A percentile compares a stretch with the other conserved stretches of the same genome.
phyloP scores from a whole-genome alignment of 495 filamentous ascomycete species.

The Neurospora tetrasperma region DNA sequence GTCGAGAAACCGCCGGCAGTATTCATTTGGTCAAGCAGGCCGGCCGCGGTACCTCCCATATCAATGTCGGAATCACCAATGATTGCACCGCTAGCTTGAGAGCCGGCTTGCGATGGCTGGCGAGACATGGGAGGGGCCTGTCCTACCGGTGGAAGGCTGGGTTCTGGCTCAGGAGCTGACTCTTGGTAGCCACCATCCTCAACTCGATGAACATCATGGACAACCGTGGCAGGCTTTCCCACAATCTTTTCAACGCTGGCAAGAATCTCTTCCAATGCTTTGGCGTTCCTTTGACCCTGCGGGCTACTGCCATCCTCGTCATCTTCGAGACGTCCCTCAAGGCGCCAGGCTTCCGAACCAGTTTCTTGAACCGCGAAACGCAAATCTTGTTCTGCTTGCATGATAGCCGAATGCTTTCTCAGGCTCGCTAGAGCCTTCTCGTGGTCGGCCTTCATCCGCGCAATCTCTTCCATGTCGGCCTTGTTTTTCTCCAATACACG shows the following conservation, averaged over 20 bases:
- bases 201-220: conserved; percentile 54
- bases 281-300: conserved; percentile 36
- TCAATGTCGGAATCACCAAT: conserved; percentile 51
- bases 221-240: conserved; percentile 44
- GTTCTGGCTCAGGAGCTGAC: conserved; percentile 41
- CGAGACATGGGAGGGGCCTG: conserved; percentile 27
- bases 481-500: conserved; percentile 55
- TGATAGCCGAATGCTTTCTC: conserved; percentile 52
- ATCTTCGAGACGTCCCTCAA: conserved; percentile 52
- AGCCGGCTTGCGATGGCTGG: conserved; percentile 37
- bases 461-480: conserved; percentile 65
- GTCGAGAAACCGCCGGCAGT: conserved; percentile 36
- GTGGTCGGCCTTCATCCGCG: conserved; percentile 70
- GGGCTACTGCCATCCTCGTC: conserved; percentile 35
- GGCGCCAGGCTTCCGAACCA: conserved; percentile 49
- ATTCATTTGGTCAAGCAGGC: conserved; percentile 55
- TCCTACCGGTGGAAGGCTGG: conserved; percentile 2
- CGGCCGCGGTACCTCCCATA: conserved; percentile 53
- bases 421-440: conserved; percentile 63
- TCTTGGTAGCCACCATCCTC: conserved; percentile 61
- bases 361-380: conserved; percentile 45
- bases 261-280: conserved; percentile 51
- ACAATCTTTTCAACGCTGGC: conserved; percentile 46
- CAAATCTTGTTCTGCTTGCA: conserved; percentile 53
- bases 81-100: conserved; percentile 41